phyloP scores from a whole-genome alignment of 495 filamentous ascomycete species.

The Podospora sp. region DNA sequence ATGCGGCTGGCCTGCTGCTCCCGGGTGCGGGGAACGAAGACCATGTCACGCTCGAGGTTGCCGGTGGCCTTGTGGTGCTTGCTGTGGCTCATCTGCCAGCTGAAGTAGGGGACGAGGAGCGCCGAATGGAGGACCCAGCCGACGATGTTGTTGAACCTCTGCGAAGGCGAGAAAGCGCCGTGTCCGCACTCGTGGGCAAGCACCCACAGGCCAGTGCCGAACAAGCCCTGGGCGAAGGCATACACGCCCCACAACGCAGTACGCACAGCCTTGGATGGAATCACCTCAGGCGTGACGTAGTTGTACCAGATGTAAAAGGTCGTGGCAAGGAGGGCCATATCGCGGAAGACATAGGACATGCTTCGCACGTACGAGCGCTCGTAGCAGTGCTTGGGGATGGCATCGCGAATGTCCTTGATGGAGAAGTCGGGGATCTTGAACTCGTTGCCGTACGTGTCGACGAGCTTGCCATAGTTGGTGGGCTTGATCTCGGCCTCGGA shows the following conservation, averaged over 20 bases:
- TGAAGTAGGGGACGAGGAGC: conserved; percentile 85
- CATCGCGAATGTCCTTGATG: conserved; percentile 79
- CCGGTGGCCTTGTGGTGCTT: conserved; percentile 97
- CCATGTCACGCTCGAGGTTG: conserved; percentile 95
- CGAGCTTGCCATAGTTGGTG: conserved; percentile 55
- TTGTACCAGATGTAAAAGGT: conserved; percentile 70
- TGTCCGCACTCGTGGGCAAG: conserved; percentile 89
- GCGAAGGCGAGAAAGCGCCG: conserved; percentile 81
- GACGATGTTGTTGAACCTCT: conserved; percentile 79
- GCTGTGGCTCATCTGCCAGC: conserved; percentile 90
- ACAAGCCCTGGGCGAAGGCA: conserved; percentile 72
- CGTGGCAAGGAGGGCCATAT: conserved; percentile 61
- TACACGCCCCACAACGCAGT: conserved; percentile 67
- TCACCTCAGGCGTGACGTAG: conserved; percentile 61
- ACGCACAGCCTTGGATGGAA: conserved; percentile 60
- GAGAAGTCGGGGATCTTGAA: conserved; percentile 76
- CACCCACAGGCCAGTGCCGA: conserved; percentile 81
- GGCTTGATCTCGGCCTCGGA: conserved; percentile 51
- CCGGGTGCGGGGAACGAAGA: conserved; percentile 88
- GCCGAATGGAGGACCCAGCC: conserved; percentile 83
- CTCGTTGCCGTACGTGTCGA: conserved; percentile 74
- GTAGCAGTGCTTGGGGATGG: conserved; percentile 82
- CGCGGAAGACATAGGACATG: conserved; percentile 69
- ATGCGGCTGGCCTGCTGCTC: conserved; percentile 70
- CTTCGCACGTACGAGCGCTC: conserved; percentile 66